phyloP scores from a whole-genome alignment of 768 basidiomycete species.

The Podaxis sp. region DNA sequence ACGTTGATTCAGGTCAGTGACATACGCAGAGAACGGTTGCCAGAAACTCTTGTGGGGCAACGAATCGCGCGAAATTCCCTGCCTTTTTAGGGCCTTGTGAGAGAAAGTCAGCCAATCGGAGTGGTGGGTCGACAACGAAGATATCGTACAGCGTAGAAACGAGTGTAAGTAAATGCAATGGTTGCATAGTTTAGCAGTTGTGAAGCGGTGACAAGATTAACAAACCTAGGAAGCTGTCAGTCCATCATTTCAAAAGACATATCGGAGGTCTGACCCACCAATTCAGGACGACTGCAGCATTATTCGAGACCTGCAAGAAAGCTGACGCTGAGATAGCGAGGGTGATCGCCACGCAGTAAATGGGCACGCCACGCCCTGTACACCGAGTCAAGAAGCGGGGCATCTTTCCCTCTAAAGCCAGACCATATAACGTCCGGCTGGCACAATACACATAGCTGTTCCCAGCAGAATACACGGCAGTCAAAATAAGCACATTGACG shows the following conservation, averaged over 20 bases:
- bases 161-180: conserved; percentile 47
- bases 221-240: conserved; percentile 33
- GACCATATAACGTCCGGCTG: conserved; percentile 49
- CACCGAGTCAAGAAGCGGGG: conserved; percentile 54
- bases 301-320: conserved; percentile 50
- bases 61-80: conserved; percentile 43
- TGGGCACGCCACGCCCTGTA: conserved; percentile 55
- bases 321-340: conserved; percentile 40
- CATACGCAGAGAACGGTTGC: conserved; percentile 53
- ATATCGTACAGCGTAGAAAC: conserved; percentile 42
- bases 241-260: neutral
- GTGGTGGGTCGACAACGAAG: neutral
- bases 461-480: conserved; percentile 70
- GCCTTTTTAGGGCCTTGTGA: conserved; percentile 41
- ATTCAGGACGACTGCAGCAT: conserved; percentile 45
- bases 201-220: conserved; percentile 49
- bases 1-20: neutral
- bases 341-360: conserved; percentile 49
- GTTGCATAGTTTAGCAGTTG: conserved; percentile 49
- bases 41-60: conserved; percentile 46
- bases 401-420: conserved; percentile 62
- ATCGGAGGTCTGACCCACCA: conserved; percentile 34
- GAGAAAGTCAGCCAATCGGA: neutral
- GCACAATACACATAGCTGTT: conserved; percentile 69
- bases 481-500: conserved; percentile 70